A percentile compares a stretch with the other conserved stretches of the same genome.
phyloP scores from a whole-genome alignment of 2,329 filamentous ascomycete genomes.

The Paramyrothecium roridum region DNA sequence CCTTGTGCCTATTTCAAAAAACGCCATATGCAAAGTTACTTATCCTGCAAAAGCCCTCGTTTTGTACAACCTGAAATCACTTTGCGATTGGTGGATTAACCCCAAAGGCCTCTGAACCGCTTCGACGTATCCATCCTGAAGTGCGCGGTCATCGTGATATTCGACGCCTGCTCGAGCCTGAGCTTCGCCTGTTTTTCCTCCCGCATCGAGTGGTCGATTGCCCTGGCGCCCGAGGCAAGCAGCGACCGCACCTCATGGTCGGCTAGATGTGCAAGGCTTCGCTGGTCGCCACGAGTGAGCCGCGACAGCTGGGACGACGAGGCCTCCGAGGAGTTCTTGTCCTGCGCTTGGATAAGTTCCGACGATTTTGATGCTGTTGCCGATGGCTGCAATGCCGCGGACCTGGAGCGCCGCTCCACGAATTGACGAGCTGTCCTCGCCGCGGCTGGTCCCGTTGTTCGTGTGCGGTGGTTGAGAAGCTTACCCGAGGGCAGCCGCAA shows the following conservation, averaged over 20 bases:
- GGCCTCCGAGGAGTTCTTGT: not conserved
- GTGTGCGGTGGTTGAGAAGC: conserved; percentile 21
- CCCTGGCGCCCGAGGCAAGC: conserved; percentile 7
- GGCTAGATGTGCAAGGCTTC: conserved; percentile 11
- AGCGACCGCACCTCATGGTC: conserved; percentile 13
- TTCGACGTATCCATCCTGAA: conserved; percentile 6
- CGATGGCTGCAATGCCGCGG: not conserved
- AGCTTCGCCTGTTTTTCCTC: conserved; percentile 9
- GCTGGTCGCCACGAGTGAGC: conserved; percentile 10
- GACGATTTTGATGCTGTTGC: not conserved
- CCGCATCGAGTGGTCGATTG: conserved; percentile 8
- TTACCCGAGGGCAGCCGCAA: conserved; percentile 32
- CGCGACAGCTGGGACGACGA: conserved; percentile 9
- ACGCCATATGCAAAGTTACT: too few relatives aligned
- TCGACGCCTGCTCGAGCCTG: conserved; percentile 8
- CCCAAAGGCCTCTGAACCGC: not conserved
- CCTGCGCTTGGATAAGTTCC: not conserved
- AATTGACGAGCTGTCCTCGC: not conserved
- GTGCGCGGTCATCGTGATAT: conserved; percentile 11
- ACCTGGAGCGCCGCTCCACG: not conserved
- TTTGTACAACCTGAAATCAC: not conserved
- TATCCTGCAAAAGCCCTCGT: not conserved
- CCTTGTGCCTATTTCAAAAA: too few relatives aligned
- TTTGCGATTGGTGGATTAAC: not conserved
- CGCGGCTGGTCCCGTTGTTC: not conserved